Conservation (phyloP, 495 filamentous ascomycete species). For the Thermothielavioides terrestris region DNA sequence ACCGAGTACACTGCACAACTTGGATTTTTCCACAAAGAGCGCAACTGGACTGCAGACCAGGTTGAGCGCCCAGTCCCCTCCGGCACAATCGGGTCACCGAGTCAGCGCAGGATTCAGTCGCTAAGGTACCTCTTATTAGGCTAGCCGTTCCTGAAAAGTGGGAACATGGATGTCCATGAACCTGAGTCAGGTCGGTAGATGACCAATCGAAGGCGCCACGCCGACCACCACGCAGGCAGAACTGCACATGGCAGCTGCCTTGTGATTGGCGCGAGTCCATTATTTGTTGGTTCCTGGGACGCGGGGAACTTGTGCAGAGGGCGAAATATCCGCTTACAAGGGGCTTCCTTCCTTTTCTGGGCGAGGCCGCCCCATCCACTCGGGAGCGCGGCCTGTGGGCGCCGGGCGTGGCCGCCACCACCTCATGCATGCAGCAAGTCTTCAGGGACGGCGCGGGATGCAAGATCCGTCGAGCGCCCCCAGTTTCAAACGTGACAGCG, state of each 20-base stretch:
- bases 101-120: not conserved
- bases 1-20: too few relatives aligned
- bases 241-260: not conserved
- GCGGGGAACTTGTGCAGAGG: slow-evolving; percentile 7
- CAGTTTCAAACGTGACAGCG: too few relatives aligned
- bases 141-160: not conserved
- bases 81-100: too few relatives aligned
- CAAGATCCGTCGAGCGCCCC: not conserved
- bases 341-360: slow-evolving; percentile 6
- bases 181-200: not conserved
- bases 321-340: slow-evolving; percentile 10
- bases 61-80: too few relatives aligned
- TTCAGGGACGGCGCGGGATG: not conserved
- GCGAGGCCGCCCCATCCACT: not conserved
- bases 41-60: too few relatives aligned
- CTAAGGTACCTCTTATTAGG: not conserved
- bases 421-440: not conserved
- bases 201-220: not conserved
- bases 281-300: slow-evolving; percentile 1
- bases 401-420: not conserved
- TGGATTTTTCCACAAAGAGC: too few relatives aligned
- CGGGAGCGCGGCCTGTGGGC: not conserved
- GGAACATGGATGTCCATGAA: too few relatives aligned
- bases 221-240: not conserved
- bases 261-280: not conserved